Evolutionary conservation across 2,329 filamentous ascomycete genomes (phyloP).

Genomic region (Penicillium janthinellum): DNA sequence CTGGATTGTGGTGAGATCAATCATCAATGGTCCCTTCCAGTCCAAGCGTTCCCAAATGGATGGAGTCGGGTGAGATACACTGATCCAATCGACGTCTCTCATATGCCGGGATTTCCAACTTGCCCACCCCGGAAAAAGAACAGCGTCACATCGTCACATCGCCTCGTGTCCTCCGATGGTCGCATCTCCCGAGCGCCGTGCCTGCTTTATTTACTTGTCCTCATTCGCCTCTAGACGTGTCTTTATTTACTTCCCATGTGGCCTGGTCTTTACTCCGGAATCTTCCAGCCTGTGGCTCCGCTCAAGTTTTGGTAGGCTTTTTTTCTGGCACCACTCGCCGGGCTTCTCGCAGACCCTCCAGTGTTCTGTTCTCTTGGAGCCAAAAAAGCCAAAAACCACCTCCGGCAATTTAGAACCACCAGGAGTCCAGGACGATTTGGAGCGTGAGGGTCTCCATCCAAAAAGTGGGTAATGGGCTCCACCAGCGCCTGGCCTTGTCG

Average conservation of each 20-base stretch:
- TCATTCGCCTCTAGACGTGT: neutral
- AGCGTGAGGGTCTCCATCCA: slow-evolving; percentile 2
- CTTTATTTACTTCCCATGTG: neutral
- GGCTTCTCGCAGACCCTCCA: neutral
- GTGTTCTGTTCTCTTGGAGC: neutral
- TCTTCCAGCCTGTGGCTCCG: neutral
- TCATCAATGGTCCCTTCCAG: neutral
- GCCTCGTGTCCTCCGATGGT: slow-evolving; percentile 38
- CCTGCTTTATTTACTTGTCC: slow-evolving; percentile 4
- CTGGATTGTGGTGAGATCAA: neutral
- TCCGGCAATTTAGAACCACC: neutral
- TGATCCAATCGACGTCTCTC: neutral
- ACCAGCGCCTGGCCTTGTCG: slow-evolving; percentile 1
- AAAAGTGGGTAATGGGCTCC: slow-evolving; percentile 5
- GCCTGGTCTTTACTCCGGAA: too few species aligned
- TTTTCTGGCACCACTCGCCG: neutral
- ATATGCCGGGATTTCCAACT: slow-evolving; percentile 14
- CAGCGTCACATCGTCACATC: slow-evolving; percentile 44
- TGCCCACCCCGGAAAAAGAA: slow-evolving; percentile 20
- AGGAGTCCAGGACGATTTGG: neutral
- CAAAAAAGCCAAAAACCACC: neutral
- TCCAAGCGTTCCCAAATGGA: slow-evolving; percentile 2
- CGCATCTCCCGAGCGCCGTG: slow-evolving; percentile 28
- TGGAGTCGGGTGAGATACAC: neutral
- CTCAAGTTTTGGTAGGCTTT: neutral